A percentile compares a stretch with the other conserved stretches of the same genome.
phyloP scores from a whole-genome alignment of 495 filamentous ascomycete genomes.

The Annulohypoxylon nitens region DNA sequence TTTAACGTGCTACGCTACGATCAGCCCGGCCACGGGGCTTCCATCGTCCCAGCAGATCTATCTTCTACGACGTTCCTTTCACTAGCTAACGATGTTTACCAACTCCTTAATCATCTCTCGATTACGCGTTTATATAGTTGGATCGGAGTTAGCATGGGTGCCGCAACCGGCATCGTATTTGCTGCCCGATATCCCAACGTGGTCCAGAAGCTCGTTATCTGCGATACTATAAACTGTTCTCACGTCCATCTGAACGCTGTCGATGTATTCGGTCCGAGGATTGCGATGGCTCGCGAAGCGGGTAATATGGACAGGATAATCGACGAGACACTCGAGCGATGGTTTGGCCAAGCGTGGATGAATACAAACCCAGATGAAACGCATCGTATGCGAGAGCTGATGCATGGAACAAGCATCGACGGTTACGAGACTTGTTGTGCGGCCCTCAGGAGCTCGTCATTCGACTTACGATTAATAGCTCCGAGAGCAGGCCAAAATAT shows the following conservation, averaged over 20 bases:
- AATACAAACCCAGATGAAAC: conserved; percentile 49
- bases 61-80: conserved; percentile 48
- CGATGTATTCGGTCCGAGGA: conserved; percentile 47
- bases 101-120: conserved; percentile 42
- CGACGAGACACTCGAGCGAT: conserved; percentile 48
- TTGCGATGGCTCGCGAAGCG: conserved; percentile 40
- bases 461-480: conserved; percentile 46
- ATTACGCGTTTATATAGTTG: conserved; percentile 49
- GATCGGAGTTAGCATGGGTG: conserved; percentile 55
- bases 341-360: conserved; percentile 52
- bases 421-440: conserved; percentile 53
- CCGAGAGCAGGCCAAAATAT: conserved; percentile 37
- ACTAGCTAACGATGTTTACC: conserved; percentile 50
- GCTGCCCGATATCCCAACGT: conserved; percentile 46
- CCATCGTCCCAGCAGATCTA: conserved; percentile 43
- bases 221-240: conserved; percentile 48
- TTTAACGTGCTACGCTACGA: conserved; percentile 53
- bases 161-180: conserved; percentile 50
- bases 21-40: conserved; percentile 53
- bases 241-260: conserved; percentile 40
- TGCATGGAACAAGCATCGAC: conserved; percentile 50
- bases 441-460: conserved; percentile 46
- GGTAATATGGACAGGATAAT: conserved; percentile 42
- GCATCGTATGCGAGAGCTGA: conserved; percentile 43
- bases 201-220: conserved; percentile 44